Base-by-base conservation (phyloP, 495 filamentous ascomycete genomes). In the Rostrohypoxylon terebratum region DNA sequence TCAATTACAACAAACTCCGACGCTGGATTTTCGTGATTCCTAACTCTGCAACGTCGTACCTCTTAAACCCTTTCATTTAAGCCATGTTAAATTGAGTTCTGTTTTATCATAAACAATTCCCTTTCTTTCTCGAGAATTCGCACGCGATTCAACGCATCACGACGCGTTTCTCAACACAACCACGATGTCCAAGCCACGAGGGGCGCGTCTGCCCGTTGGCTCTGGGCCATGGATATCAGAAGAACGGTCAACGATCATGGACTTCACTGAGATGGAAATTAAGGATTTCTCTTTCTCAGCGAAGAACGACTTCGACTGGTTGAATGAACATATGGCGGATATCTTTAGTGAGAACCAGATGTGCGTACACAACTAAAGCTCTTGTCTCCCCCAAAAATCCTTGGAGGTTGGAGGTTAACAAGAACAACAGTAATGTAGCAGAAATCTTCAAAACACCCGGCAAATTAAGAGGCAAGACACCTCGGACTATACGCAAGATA, bases 371-470 rank as follows among this genome's bases (percentile, higher is more conserved):
- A 21, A 28, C 20, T 11, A 21, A 21, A 53, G 51, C 4, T 3
- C 48, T 38, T 25, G 14, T 3, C 20, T n/a, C n/a, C n/a, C n/a
- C n/a, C 21, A 3, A 33, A 34, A 23, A 11, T 31, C 10, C 13
- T 40, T 11, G 33, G 14, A 59, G n/a, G n/a, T n/a, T n/a, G n/a
- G n/a, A n/a, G n/a, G 67, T 85, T 89, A 74, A 89, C 75, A 59
- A 59, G 2, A 51, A 23, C 53, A 53, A 63, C 73, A 94, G 92
- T 54, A 94, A 94, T 78, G 90, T 98, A 60, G 86, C 93, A 31
- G 96, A 98, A 69, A 87, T 94, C 1, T 97, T 98, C 82, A 99
- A 99, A 75, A 98, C 96, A 4, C 96, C 96, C 1, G 95, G 94
- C 21, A 98, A 96, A 72, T 82, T 97, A 82, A 89, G 94, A 69